Evolutionary conservation across 305 asterid species (phyloP), one percentile per base, ranked within the genome.

Genomic region (Fraxinus dipetala): DNA sequence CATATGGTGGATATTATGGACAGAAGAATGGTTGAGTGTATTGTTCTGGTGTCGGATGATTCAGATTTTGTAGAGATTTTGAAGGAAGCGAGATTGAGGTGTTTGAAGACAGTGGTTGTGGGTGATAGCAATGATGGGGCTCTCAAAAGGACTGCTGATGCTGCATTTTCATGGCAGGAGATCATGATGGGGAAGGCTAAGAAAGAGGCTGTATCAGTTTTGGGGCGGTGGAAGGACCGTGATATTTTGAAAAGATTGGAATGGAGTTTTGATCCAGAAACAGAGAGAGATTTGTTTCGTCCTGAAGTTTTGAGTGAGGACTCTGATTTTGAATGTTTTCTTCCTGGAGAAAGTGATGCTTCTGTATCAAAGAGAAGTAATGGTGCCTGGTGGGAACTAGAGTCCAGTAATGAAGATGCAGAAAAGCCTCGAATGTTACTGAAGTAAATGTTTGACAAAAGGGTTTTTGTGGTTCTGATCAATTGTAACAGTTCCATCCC

Each of bases 41-140:
- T 95, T 88, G 85, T 95, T 85, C 95, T 94, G 82, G 95, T 93
- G 38, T 95, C 97, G 0, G 98, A 94, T 84, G 97, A 94, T 90
- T 88, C 97, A 0, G 96, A 90, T 89, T 94, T 91, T 83, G 92
- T 88, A 48, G 93, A 81, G 80, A 83, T 93, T 73, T 77, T 95
- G 86, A 91, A 85, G 86, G 98, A 94, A 85, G 94, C 97, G n/a
- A 89, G 85, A 80, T 61, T 83, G 88, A 92, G 97, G 90, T 87
- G 97, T 88, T 90, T 94, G 90, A 93, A 88, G 83, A 93, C 95
- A 0, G 94, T 93, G 63, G 95, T 92, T 70, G 95, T 93, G 80
- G 97, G 98, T 59, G 97, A 95, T 86, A 30, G 61, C 78, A 85
- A 67, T 13, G 94, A 91, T 0, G 94, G 96, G 59, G 80, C 54